Percentiles rank a stretch among this genome's conserved stretches.
These are phyloP conservation scores for Antarctomyces pellizariae DNA, from an alignment of 495 filamentous ascomycete species.

Conservation along the genomic window DNA sequence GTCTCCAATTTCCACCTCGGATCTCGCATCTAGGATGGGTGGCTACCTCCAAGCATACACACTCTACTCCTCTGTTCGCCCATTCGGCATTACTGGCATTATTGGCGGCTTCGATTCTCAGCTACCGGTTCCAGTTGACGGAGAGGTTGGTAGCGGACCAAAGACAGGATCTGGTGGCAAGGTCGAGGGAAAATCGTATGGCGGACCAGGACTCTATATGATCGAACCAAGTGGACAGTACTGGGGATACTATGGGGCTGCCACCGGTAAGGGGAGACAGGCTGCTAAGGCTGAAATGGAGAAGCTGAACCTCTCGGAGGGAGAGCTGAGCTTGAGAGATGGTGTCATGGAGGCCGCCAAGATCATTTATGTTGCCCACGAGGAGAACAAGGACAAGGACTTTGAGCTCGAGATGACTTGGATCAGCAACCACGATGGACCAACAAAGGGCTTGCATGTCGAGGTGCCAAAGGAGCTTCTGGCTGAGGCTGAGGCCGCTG, in stretches of 20 bases:
- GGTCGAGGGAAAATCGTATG: conserved; percentile 45
- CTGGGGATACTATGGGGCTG: conserved; percentile 97
- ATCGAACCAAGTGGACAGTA: conserved; percentile 91
- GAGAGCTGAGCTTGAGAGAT: conserved; percentile 52
- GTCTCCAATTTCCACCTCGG: conserved; percentile 63
- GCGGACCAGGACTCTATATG: conserved; percentile 91
- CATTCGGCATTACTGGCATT: conserved; percentile 90
- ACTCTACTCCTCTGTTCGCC: conserved; percentile 83
- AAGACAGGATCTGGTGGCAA: conserved; percentile 59
- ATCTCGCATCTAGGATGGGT: conserved; percentile 76
- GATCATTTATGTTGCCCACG: conserved; percentile 91
- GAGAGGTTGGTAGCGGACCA: conserved; percentile 64
- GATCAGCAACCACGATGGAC: conserved; percentile 60
- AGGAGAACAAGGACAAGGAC: conserved; percentile 94
- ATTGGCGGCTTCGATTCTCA: conserved; percentile 83
- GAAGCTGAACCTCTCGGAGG: conserved; percentile 73
- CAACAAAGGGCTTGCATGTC: conserved; percentile 76
- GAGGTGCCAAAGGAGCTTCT: conserved; percentile 73
- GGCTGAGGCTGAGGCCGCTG: conserved; percentile 74
- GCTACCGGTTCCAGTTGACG: conserved; percentile 56
- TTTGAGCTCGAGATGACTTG: conserved; percentile 99
- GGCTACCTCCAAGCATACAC: conserved; percentile 94
- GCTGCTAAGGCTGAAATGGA: conserved; percentile 93
- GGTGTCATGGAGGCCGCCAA: conserved; percentile 89
- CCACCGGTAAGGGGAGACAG: conserved; percentile 88